phyloP scores from a whole-genome alignment of 2,329 filamentous ascomycete genomes.

The Colletotrichum falcatum region DNA sequence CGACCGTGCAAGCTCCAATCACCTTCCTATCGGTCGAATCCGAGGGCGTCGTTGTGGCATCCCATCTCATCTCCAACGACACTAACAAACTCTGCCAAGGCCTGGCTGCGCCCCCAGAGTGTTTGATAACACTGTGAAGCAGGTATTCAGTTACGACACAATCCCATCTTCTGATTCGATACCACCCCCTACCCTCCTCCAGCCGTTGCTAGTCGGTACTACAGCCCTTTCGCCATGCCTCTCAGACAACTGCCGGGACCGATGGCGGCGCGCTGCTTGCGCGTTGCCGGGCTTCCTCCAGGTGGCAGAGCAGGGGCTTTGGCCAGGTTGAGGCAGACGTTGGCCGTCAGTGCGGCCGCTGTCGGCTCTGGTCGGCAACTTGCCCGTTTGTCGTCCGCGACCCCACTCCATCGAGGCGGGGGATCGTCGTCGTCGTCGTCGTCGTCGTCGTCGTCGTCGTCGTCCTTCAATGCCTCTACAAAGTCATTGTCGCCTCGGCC shows the following conservation, averaged over 20 bases:
- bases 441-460: slow-evolving; percentile 14
- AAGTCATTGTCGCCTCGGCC: slow-evolving; percentile 25
- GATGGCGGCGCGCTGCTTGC: slow-evolving; percentile 31
- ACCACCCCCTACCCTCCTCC: neutral
- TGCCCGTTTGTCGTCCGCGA: slow-evolving; percentile 33
- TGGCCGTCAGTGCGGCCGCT: slow-evolving; percentile 22
- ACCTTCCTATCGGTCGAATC: neutral
- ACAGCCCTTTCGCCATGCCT: slow-evolving; percentile 29
- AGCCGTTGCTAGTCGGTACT: neutral
- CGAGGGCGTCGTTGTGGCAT: slow-evolving; percentile 2
- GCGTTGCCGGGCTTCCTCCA: slow-evolving; percentile 17
- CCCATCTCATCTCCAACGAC: neutral
- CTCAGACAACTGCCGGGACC: slow-evolving; percentile 31
- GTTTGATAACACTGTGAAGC: slow-evolving; percentile 24
- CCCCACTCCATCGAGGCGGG: slow-evolving; percentile 30
- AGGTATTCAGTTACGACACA: neutral
- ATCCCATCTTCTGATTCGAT: slow-evolving; percentile 6
- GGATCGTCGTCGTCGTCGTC: slow-evolving; percentile 21
- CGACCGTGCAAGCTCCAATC: neutral
- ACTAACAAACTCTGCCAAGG: slow-evolving; percentile 6
- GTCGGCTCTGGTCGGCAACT: slow-evolving; percentile 27
- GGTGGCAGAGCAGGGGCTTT: slow-evolving; percentile 14
- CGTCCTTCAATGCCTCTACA: slow-evolving; percentile 27
- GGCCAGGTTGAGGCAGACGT: slow-evolving; percentile 25
- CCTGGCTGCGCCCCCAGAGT: neutral